Conservation (phyloP, 371 early-diverging fungal species). For the Choanephora cucurbitarum region DNA sequence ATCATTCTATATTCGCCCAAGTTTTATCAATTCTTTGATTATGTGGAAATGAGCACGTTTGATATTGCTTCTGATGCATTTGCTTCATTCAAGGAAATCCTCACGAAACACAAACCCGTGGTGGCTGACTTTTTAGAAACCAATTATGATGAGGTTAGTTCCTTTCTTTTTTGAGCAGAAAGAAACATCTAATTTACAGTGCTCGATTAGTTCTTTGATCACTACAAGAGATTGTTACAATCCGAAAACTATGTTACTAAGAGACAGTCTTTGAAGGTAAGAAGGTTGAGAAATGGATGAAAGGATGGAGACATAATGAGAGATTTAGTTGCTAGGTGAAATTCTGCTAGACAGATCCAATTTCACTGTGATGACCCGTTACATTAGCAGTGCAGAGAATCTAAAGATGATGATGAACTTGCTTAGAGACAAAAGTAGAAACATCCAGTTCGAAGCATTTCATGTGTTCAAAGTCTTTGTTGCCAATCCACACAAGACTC, state of each 20-base stretch:
- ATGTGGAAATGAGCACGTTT: conserved; percentile 95
- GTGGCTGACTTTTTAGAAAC: conserved; percentile 87
- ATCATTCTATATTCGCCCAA: conserved; percentile 79
- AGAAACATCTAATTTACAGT: too few relatives aligned
- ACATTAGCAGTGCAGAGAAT: conserved; percentile 91
- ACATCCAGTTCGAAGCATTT: conserved; percentile 99
- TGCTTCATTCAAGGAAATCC: conserved; percentile 96
- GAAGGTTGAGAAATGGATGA: neutral
- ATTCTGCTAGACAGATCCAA: conserved; percentile 94
- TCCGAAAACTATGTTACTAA: conserved; percentile 97
- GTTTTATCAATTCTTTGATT: conserved; percentile 92
- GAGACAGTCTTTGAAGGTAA: conserved; percentile 95
- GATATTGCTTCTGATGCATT: conserved; percentile 98
- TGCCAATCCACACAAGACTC: conserved; percentile 96
- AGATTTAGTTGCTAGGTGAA: conserved; percentile 89
- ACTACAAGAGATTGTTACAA: conserved; percentile 81
- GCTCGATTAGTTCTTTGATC: conserved; percentile 85
- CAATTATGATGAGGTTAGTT: conserved; percentile 83
- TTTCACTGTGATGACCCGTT: conserved; percentile 93
- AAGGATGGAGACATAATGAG: neutral
- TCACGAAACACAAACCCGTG: conserved; percentile 91
- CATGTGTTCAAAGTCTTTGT: conserved; percentile 99
- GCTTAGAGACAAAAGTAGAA: conserved; percentile 90
- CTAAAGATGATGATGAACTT: conserved; percentile 97
- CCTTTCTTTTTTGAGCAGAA: neutral